Base-by-base conservation (phyloP, 257 asterid species). In the Przewalskia tangutica region DNA sequence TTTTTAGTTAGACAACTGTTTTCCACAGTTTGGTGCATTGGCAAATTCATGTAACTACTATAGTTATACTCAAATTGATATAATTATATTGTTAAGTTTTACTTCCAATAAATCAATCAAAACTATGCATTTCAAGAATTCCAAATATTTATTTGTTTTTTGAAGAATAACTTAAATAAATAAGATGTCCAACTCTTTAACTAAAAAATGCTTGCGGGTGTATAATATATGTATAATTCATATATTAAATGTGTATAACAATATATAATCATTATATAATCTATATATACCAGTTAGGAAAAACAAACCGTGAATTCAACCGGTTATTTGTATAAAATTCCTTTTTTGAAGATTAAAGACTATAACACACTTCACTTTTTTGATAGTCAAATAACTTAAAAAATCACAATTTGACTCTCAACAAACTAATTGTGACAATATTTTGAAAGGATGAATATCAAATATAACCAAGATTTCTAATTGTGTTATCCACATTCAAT, bases 21-120 rank as follows among this genome's bases (percentile, higher is more conserved):
- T 89, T 89, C 95, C 79, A 81, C 23, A 53, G 82, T 91, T 87
- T 53, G 93, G 91, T 91, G 84, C 56, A 60, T 62, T 54, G 88
- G 87, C 91, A 87, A 81, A 86, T 84, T 84, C 88, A 83, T 67
- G 81, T 68, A 89, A 85, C 92, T 44, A 83, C 91, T 79, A 77
- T 84, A 34, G 75, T 58, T 71, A n/a, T 46, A 6, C 38, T 50
- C 38, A 73, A 48, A 23, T 48, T 20, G 14, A 73, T 12, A 11
- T 6, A 12, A 0, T 46, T 20, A 34, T 12, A 1, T 7, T 20
- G 1, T 46, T 18, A 48, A 50, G 6, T 3, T 46, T 44, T 13
- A 75, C 27, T 48, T 48, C 23, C 27, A 38, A 34, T 27, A 27
- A 38, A 65, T 36, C 12, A 14, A 36, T 0, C 23, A 65, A 17